Evolutionary conservation across 345 rosid genomes (phyloP), one percentile per base, ranked within the genome.

Genomic region (Rhizophora mangle): DNA sequence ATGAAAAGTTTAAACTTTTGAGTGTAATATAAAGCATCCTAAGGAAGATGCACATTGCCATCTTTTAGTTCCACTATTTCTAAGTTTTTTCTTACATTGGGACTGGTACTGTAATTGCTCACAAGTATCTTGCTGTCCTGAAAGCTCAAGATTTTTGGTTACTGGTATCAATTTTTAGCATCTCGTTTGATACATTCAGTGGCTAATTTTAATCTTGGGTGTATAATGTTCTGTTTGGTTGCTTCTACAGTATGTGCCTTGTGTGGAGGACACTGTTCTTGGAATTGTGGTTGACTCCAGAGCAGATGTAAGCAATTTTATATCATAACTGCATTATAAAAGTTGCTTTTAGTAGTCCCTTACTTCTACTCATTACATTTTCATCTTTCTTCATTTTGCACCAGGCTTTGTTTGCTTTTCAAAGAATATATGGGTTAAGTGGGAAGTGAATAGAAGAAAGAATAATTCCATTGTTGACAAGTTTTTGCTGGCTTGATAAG

Each of bases 231-330:
- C 18, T 58, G 46, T 22, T 63, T 49, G 56, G 24, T 82, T 69
- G 46, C 55, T 75, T 74, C 22, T 82, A 70, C 87, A 90, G 97
- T 93, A 93, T 60, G 82, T 83, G 65, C 92, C 94, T 66, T 82
- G 84, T 62, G 74, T 62, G 43, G 98, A 85, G 68, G 97, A 93
- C 73, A 67, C 81, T 46, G 77, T 91, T 73, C 93, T 93, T 82
- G 98, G 96, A 74, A 84, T 93, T 6, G 92, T 87, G 70, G 92
- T 86, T 9, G 97, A 90, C 77, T 74, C 80, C 70, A 93, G 72
- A 86, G 74, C 88, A 65, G 96, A 89, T 69, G 97, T 91, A 84
- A 87, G 96, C 60, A 43, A 52, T 68, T 81, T 74, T 37, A 36
- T 55, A 47, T 55, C 19, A 39, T 53, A 8, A 13, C 9, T 68